phyloP scores from a whole-genome alignment of 331 rosid genomes.

The Rhamnella rubrinervis region DNA sequence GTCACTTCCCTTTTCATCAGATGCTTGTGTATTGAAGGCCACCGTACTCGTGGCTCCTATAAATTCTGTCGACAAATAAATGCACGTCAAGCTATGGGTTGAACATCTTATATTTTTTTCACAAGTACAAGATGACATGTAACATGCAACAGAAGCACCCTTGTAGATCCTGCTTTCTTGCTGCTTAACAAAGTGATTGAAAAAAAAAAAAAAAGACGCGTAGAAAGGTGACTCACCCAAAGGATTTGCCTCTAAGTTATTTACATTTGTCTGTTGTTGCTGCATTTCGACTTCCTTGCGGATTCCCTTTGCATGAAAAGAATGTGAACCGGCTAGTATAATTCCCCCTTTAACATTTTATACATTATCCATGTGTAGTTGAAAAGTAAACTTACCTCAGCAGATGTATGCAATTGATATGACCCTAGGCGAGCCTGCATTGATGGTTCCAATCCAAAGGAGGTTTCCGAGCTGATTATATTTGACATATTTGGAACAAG shows the following conservation, averaged over 20 bases:
- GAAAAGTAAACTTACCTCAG: conserved; percentile 43
- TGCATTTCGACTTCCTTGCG: conserved; percentile 41
- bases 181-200: not conserved
- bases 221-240: conserved; percentile 43
- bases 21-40: conserved; percentile 40
- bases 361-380: not conserved
- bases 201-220: not conserved
- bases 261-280: conserved; percentile 41
- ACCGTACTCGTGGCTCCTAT: conserved; percentile 20
- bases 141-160: not conserved
- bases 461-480: conserved; percentile 38
- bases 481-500: conserved; percentile 43
- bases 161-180: not conserved
- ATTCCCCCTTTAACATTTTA: not conserved
- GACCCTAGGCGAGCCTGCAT: conserved; percentile 40
- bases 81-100: conserved; percentile 4
- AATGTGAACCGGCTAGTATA: conserved; percentile 17
- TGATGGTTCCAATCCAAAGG: conserved; percentile 43
- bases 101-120: not conserved
- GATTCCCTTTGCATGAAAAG: conserved; percentile 36
- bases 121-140: not conserved
- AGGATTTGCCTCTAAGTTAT: conserved; percentile 35
- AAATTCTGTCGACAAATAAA: conserved; percentile 21
- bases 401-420: conserved; percentile 35
- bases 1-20: conserved; percentile 28